Evolutionary conservation across 495 filamentous ascomycete genomes (phyloP).

Genomic region (Aspergillus bridgeri): DNA sequence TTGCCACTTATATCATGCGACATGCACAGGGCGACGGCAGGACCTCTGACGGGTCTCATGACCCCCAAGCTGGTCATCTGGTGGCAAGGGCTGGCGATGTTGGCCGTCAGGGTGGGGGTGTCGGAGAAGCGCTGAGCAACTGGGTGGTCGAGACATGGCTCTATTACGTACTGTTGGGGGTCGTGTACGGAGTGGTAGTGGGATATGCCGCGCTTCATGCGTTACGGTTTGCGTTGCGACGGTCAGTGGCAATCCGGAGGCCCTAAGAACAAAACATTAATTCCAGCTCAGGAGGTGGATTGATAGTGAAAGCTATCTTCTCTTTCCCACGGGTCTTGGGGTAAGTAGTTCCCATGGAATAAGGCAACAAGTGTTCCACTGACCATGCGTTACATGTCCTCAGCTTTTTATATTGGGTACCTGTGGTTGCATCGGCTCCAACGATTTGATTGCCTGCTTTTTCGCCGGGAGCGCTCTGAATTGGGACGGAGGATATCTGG

Average conservation of each 20-base stretch:
- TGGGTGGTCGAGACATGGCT: constrained; percentile 5
- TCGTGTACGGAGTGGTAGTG: neutral
- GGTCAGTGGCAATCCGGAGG: neutral
- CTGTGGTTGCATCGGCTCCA: constrained; percentile 5
- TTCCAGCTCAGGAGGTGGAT: no score
- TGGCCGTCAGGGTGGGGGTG: constrained; percentile 6
- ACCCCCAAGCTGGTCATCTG: neutral
- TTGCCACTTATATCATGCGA: constrained; percentile 9
- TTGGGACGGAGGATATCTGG: constrained; percentile 9
- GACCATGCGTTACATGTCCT: neutral
- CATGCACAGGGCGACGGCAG: constrained; percentile 6
- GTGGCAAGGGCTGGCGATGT: constrained; percentile 4
- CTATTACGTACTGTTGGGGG: constrained; percentile 5
- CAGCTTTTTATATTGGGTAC: constrained; percentile 9
- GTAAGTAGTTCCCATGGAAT: neutral
- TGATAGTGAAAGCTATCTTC: constrained; percentile 7
- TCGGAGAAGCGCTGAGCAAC: neutral
- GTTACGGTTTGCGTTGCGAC: neutral
- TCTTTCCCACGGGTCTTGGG: constrained; percentile 5
- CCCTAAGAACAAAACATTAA: no score
- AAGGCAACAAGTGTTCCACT: neutral
- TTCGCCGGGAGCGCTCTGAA: constrained; percentile 6
- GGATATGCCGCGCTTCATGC: neutral
- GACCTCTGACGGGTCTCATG: neutral
- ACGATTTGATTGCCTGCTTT: constrained; percentile 10